Conservation (phyloP, 176 grass and related monocot species). For the Tillandsia fasciculata region DNA sequence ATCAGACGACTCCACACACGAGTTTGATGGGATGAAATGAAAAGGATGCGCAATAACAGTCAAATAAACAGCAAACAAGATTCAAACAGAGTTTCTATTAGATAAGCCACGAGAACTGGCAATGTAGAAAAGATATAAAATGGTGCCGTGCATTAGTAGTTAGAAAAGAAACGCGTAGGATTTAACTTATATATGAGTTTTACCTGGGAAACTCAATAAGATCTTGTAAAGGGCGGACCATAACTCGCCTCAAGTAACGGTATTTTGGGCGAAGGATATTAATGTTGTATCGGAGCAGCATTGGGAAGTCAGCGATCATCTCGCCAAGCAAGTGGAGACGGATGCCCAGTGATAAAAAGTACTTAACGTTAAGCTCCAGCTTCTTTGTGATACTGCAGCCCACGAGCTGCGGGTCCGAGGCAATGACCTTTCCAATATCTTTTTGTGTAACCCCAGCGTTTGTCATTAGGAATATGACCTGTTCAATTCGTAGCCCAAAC, state of each 20-base stretch:
- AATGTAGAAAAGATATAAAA: not conserved
- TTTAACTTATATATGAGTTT: not conserved
- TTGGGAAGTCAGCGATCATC: slow-evolving; percentile 83
- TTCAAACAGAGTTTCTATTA: not conserved
- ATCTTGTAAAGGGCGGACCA: slow-evolving; percentile 82
- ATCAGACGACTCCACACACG: too few relatives aligned
- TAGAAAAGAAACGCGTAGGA: not conserved
- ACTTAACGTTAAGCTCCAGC: slow-evolving; percentile 76
- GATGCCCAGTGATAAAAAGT: slow-evolving; percentile 82
- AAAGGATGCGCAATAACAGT: too few relatives aligned
- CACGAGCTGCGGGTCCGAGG: slow-evolving; percentile 77
- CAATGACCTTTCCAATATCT: slow-evolving; percentile 86
- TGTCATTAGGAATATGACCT: slow-evolving; percentile 84
- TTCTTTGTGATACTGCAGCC: slow-evolving; percentile 83
- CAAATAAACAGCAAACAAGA: too few relatives aligned
- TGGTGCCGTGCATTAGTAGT: not conserved
- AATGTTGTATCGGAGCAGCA: slow-evolving; percentile 74
- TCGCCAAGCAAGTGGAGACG: slow-evolving; percentile 50
- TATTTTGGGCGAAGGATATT: slow-evolving; percentile 77
- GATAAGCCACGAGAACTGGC: not conserved
- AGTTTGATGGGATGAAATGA: too few relatives aligned
- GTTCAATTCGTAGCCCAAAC: not conserved
- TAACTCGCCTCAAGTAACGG: slow-evolving; percentile 78
- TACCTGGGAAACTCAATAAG: slow-evolving; percentile 84
- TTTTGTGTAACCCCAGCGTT: slow-evolving; percentile 66